Base-by-base conservation (phyloP, 1,284 basidiomycete species). In the Lignosus rhinocerotis region DNA sequence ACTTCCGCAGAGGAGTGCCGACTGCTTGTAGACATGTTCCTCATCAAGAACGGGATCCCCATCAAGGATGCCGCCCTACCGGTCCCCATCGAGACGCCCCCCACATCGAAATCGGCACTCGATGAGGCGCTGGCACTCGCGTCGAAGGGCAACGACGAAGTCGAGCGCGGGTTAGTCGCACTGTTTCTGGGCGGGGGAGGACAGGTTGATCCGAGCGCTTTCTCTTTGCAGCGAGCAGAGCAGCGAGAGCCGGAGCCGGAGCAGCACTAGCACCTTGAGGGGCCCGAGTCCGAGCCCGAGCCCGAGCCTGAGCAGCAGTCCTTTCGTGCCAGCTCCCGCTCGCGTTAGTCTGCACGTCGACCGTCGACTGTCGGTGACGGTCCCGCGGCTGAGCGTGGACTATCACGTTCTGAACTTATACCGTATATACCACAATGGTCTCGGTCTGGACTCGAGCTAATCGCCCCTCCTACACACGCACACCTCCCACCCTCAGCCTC, bases 1-100 rank as follows among this genome's bases (percentile, higher is more conserved):
- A 88, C 87, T 1, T 85, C 80, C 33, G 88, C 84, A 41, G 86
- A 90, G 60, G 93, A 96, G 76, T 94, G 93, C 69, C 88, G 91
- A 50, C 77, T 94, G 34, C 84, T 95, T 42, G 79, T 93, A 42
- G 88, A 92, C 65, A 89, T 93, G 76, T 89, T 92, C 72, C 77
- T 95, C 53, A 80, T 84, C 21, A 84, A 85, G 67, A 82, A 82
- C 58, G 86, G 88, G 21, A 65, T 71, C 52, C 49, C 63, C 10
- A 44, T 53, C 25, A 60, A 61, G 56, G 51, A 59, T 41, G 31
- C 44, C 6, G 36, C 6, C n/a, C 11, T 34, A 7, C 50, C 38
- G 11, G 33, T 42, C 33, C 60, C 42, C 32, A 66, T 43, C 36
- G 56, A 43, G 48, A 50, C 43, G 48, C 55, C 55, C 34, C 54